These are phyloP conservation scores for Russula lepida DNA, from an alignment of 768 basidiomycete genomes.

Conservation along the genomic window DNA sequence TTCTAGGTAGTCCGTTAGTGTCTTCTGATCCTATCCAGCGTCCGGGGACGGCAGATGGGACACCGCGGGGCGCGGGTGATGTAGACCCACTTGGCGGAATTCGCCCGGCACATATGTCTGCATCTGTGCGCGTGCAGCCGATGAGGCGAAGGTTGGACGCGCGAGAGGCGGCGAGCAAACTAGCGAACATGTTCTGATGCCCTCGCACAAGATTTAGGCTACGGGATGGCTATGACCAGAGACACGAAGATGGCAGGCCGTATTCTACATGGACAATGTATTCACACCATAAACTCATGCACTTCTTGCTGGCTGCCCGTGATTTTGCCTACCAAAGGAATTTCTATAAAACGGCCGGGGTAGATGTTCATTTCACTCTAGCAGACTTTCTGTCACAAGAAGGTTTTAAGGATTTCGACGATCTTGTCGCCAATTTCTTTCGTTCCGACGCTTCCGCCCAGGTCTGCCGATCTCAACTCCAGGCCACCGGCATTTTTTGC, in stretches of 20 bases:
- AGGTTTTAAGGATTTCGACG: constrained; percentile 56
- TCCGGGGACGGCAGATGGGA: constrained; percentile 13
- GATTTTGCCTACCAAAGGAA: neutral
- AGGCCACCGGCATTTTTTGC: constrained; percentile 55
- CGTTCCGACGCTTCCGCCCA: constrained; percentile 73
- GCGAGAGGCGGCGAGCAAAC: constrained; percentile 77
- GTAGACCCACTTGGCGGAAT: constrained; percentile 61
- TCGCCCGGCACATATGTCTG: constrained; percentile 56
- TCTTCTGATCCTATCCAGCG: constrained; percentile 15
- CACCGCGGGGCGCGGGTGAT: constrained; percentile 21
- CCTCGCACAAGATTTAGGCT: neutral
- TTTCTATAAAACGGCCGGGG: neutral
- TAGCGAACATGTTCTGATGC: constrained; percentile 76
- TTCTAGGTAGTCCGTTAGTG: constrained; percentile 12
- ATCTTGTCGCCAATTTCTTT: constrained; percentile 78
- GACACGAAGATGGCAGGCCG: neutral
- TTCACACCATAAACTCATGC: constrained; percentile 10
- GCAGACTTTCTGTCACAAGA: constrained; percentile 33
- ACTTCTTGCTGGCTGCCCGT: neutral
- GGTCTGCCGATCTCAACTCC: constrained; percentile 77
- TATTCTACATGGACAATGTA: constrained; percentile 11
- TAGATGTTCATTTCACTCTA: neutral
- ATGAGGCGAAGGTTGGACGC: constrained; percentile 73
- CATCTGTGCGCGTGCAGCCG: constrained; percentile 65
- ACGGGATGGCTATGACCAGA: neutral